These are phyloP conservation scores for Chlorella sp. DNA, from an alignment of 139 green algal genomes.

Conservation along the genomic window DNA sequence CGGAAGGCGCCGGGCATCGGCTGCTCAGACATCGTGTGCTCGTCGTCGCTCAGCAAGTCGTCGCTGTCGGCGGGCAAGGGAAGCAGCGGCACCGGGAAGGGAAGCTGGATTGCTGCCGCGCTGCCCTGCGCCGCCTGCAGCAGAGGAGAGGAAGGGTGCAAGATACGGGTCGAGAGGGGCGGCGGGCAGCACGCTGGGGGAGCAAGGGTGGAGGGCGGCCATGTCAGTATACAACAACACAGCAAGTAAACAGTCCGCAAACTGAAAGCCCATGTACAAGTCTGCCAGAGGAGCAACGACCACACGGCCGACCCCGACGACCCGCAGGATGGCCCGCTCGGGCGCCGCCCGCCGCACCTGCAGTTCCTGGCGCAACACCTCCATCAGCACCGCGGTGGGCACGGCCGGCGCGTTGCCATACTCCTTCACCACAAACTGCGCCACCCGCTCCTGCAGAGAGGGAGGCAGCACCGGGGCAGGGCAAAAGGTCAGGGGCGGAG, in stretches of 20 bases:
- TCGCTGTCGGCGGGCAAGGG: not conserved
- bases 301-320: not conserved
- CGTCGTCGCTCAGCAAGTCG: slow-evolving; percentile 5
- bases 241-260: not conserved
- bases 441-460: slow-evolving; percentile 61
- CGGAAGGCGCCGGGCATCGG: not conserved
- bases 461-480: not conserved
- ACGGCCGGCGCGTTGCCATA: slow-evolving; percentile 55
- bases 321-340: not conserved
- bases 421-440: slow-evolving; percentile 64
- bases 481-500: not conserved
- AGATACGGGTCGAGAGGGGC: not conserved
- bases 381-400: slow-evolving; percentile 62
- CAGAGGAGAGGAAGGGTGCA: not conserved
- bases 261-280: not conserved
- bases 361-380: slow-evolving; percentile 76
- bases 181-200: not conserved
- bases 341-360: slow-evolving; percentile 57
- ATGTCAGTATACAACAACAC: not conserved
- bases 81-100: slow-evolving; percentile 24
- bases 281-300: not conserved
- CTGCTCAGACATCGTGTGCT: slow-evolving; percentile 20
- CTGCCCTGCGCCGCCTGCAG: slow-evolving; percentile 23
- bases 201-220: not conserved
- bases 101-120: slow-evolving; percentile 21